Evolutionary conservation across 352 stramenopile species (phyloP), one percentile per base, ranked within the genome.

Genomic region (Phytopythium vexans): DNA sequence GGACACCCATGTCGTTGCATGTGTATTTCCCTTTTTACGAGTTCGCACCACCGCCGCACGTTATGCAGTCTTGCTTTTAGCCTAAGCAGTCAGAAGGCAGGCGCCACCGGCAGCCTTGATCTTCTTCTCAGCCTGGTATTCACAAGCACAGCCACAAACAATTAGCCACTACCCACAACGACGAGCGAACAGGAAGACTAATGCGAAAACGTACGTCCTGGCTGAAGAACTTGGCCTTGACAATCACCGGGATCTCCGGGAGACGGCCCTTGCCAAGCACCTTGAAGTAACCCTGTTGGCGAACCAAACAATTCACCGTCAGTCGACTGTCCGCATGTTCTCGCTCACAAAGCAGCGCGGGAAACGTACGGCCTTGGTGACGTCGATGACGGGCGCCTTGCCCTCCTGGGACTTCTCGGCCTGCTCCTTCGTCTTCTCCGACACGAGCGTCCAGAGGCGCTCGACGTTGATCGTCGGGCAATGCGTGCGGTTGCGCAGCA

Each of bases 141-240:
- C 12, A 39, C 6, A n/a, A 11, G 44, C 14, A 37, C 39, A 63
- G 16, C 16, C 7, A 45, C 12, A 36, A 3, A 37, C 10, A 15
- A 3, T 15, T 61, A 21, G 37, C 35, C 12, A 38, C 32, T 11
- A 6, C n/a, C 21, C 3, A 6, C 14, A n/a, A 6, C 3, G 8
- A 41, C 8, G 8, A 14, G 8, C 15, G 8, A 36, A 89, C 44
- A 40, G 14, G 12, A 68, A 27, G 66, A 40, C 53, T 64, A 61
- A 12, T 14, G 31, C 12, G 36, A n/a, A 40, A 10, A 68, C 49
- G 43, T 54, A 73, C 60, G 54, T 96, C 86, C 66, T 97, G 94
- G 58, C 89, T 98, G 83, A 99, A 99, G 85, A 97, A 99, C 78
- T 99, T 99, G 55, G 98, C 97, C 92, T 99, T 99, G 56, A 99